Conservation (phyloP, 139 green algal species). For the Chlorella ohadii region DNA sequence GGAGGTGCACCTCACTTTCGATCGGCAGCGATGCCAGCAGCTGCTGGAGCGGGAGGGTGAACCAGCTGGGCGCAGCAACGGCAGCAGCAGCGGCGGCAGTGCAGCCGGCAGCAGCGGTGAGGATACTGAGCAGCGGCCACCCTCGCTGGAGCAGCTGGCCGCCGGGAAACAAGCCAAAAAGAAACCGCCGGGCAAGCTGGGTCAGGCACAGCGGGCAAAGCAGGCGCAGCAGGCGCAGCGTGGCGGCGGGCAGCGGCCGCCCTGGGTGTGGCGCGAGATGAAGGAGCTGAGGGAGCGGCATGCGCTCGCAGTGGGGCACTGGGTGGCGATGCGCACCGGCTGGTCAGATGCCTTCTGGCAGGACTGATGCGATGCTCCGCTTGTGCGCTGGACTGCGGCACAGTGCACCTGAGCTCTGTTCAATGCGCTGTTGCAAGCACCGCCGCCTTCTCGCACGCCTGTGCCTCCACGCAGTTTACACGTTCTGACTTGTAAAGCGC, state of each 20-base stretch:
- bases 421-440: too few species aligned
- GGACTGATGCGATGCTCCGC: not conserved
- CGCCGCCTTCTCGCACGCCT: too few species aligned
- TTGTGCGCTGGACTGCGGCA: too few species aligned
- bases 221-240: not conserved
- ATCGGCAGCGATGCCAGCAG: slow-evolving; percentile 16
- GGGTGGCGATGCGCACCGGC: slow-evolving; percentile 1
- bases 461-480: too few species aligned
- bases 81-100: not conserved
- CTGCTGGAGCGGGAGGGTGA: not conserved
- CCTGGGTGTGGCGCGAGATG: not conserved
- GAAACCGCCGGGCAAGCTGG: not conserved
- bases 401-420: too few species aligned
- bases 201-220: not conserved
- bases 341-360: slow-evolving; percentile 17
- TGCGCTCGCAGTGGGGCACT: not conserved
- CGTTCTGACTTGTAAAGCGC: too few species aligned
- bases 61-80: not conserved
- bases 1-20: slow-evolving; percentile 13
- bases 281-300: not conserved
- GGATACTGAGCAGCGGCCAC: too few species aligned
- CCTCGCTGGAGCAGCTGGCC: too few species aligned
- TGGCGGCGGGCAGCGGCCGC: not conserved
- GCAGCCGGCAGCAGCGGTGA: not conserved
- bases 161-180: not conserved